Conservation (phyloP, 2,329 filamentous ascomycete genomes). For the Colletotrichum musicola region DNA sequence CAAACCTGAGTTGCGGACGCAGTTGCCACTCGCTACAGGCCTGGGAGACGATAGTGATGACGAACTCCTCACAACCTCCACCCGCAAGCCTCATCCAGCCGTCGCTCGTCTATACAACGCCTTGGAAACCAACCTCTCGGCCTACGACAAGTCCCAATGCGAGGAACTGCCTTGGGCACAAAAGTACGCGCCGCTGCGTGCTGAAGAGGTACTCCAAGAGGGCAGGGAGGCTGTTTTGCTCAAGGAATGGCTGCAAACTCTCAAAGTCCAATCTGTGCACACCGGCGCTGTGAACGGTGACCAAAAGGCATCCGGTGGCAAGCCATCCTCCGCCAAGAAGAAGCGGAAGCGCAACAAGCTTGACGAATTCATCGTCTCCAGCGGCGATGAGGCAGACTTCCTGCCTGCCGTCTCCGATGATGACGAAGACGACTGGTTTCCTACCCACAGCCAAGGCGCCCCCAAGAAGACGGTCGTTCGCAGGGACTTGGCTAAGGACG, state of each 20-base stretch:
- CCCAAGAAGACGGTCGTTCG: constrained; percentile 68
- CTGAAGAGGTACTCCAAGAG: constrained; percentile 80
- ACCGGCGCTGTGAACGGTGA: constrained; percentile 61
- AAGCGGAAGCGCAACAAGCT: constrained; percentile 80
- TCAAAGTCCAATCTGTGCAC: constrained; percentile 83
- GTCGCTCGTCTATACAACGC: constrained; percentile 70
- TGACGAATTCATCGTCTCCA: constrained; percentile 84
- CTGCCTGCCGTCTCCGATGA: constrained; percentile 78
- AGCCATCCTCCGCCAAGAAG: constrained; percentile 60
- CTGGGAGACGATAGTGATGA: constrained; percentile 48
- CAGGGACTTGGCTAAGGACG: constrained; percentile 57
- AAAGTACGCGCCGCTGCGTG: constrained; percentile 82
- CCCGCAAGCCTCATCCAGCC: constrained; percentile 64
- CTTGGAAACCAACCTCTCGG: constrained; percentile 74
- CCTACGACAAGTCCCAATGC: constrained; percentile 84
- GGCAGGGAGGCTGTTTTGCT: constrained; percentile 78
- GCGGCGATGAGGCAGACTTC: constrained; percentile 79
- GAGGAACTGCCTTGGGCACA: constrained; percentile 82
- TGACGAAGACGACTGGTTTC: constrained; percentile 54
- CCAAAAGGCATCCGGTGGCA: constrained; percentile 46
- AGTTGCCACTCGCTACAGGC: constrained; percentile 22
- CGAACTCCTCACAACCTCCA: constrained; percentile 46
- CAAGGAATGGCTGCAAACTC: constrained; percentile 82
- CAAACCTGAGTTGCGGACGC: constrained; percentile 57
- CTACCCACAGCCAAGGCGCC: constrained; percentile 56